Conservation (phyloP, 257 asterid species). For the Penstemon newberryi region DNA sequence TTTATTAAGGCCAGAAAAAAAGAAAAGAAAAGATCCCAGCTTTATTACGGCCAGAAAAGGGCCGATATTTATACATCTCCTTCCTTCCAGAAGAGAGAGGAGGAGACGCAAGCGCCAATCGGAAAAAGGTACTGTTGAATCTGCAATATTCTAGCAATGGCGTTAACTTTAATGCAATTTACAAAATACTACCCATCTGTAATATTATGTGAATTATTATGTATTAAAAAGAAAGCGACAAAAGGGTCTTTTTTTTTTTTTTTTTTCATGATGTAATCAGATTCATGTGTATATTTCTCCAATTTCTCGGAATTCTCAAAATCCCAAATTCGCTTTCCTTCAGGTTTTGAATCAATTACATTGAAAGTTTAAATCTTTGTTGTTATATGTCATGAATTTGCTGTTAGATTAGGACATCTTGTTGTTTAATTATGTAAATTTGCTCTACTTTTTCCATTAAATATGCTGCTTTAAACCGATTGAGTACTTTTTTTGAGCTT, state of each 20-base stretch:
- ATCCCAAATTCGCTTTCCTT: slow-evolving; percentile 26
- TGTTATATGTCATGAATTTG: slow-evolving; percentile 16
- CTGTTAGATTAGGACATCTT: slow-evolving; percentile 21
- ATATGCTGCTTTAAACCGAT: slow-evolving; percentile 32
- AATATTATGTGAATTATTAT: neutral
- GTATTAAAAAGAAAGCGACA: slow-evolving; percentile 5
- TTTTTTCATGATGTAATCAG: neutral
- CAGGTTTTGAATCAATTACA: slow-evolving; percentile 34
- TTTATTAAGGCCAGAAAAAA: neutral
- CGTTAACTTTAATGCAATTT: slow-evolving; percentile 40
- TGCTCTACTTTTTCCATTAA: slow-evolving; percentile 17
- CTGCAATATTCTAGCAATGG: slow-evolving; percentile 35
- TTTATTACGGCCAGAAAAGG: slow-evolving; percentile 7
- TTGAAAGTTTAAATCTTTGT: neutral
- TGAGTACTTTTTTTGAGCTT: slow-evolving; percentile 18
- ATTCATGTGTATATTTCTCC: slow-evolving; percentile 10
- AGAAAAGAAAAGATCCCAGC: neutral
- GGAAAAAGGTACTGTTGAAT: slow-evolving; percentile 29
- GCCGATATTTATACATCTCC: slow-evolving; percentile 23
- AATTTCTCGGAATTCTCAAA: slow-evolving; percentile 39
- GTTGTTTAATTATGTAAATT: neutral
- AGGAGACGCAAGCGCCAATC: slow-evolving; percentile 57
- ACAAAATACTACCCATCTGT: neutral
- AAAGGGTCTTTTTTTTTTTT: neutral
- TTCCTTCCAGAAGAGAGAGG: slow-evolving; percentile 22